Evolutionary conservation across 2,329 filamentous ascomycete genomes (phyloP).

Genomic region (Alternaria panax): DNA sequence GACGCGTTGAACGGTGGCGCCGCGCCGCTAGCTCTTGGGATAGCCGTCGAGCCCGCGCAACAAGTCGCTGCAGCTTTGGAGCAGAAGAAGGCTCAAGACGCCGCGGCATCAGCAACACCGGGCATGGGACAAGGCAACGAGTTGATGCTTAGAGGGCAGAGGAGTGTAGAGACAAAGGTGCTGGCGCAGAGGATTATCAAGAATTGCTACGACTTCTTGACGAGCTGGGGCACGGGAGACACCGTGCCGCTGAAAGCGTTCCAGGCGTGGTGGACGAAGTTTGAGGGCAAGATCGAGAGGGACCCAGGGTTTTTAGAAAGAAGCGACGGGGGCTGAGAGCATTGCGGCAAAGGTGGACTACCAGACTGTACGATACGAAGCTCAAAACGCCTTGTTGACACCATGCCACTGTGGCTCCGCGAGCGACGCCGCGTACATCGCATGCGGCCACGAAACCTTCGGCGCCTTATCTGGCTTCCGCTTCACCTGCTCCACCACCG

Average conservation of each 20-base stretch:
- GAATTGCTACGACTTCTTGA: constrained; percentile 96
- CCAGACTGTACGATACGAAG: background rate
- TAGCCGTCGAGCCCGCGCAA: constrained; percentile 78
- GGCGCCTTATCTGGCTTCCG: constrained; percentile 52
- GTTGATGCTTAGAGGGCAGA: constrained; percentile 47
- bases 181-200: constrained; percentile 93
- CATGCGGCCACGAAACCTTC: constrained; percentile 46
- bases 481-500: constrained; percentile 52
- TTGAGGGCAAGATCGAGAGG: constrained; percentile 82
- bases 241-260: constrained; percentile 94
- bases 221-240: constrained; percentile 82
- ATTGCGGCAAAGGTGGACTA: background rate
- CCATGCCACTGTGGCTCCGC: constrained; percentile 40
- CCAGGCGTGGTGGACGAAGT: constrained; percentile 97
- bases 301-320: constrained; percentile 91
- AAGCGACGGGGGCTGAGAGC: constrained; percentile 58
- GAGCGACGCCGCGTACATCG: constrained; percentile 35
- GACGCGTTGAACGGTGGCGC: constrained; percentile 19
- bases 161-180: constrained; percentile 70
- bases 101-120: constrained; percentile 30
- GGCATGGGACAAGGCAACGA: constrained; percentile 38
- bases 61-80: constrained; percentile 75
- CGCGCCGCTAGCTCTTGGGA: constrained; percentile 71
- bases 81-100: constrained; percentile 59
- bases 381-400: constrained; percentile 42